phyloP scores from a whole-genome alignment of 2,329 filamentous ascomycete species.

The Neofusicoccum umdonicola region DNA sequence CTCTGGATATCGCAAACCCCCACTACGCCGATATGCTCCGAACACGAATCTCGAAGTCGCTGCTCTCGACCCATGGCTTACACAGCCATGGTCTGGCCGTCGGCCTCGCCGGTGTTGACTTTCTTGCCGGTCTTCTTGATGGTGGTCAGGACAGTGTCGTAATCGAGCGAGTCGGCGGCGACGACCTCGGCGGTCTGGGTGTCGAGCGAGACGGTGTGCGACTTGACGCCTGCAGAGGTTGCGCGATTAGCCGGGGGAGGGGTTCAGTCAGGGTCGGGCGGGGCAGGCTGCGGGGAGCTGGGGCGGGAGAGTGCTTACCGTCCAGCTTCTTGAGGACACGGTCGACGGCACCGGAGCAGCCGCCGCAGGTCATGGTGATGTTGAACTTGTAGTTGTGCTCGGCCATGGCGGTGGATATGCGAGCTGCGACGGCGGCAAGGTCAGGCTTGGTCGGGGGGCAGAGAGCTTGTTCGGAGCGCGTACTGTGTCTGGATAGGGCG shows the following conservation, averaged over 20 bases:
- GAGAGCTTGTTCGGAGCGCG: neutral
- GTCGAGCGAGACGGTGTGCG: conserved; percentile 83
- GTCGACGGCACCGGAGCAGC: conserved; percentile 89
- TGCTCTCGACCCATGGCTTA: neutral
- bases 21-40: conserved; percentile 3
- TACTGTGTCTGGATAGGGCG: neutral
- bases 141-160: conserved; percentile 78
- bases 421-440: neutral
- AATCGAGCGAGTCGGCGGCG: conserved; percentile 66
- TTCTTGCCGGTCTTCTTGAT: conserved; percentile 96
- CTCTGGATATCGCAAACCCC: conserved; percentile 10
- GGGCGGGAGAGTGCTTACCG: conserved; percentile 54
- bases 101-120: conserved; percentile 72
- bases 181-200: conserved; percentile 77
- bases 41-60: neutral
- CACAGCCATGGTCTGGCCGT: conserved; percentile 49
- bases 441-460: neutral
- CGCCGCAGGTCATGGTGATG: conserved; percentile 85
- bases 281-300: neutral
- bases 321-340: conserved; percentile 89
- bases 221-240: conserved; percentile 68
- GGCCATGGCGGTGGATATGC: conserved; percentile 51
- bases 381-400: conserved; percentile 94
- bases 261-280: neutral
- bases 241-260: neutral